These are phyloP conservation scores for Stenogyne calaminthoides DNA, from an alignment of 305 asterid genomes.

Conservation along the genomic window DNA sequence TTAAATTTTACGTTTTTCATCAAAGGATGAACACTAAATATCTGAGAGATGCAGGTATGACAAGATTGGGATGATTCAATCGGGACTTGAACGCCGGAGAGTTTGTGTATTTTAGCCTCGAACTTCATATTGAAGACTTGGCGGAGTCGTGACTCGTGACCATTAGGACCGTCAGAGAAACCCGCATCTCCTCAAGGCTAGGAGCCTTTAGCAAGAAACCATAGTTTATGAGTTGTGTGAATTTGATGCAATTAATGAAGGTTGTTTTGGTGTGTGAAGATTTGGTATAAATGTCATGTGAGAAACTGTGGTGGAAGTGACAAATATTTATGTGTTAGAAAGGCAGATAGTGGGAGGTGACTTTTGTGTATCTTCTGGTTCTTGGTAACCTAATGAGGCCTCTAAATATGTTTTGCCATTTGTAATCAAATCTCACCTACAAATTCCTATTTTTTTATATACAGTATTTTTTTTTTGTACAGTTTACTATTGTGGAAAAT, in stretches of 20 bases:
- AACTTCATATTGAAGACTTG: slow-evolving; percentile 61
- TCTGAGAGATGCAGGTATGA: background rate
- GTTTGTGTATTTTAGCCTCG: slow-evolving; percentile 64
- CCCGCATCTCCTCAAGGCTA: slow-evolving; percentile 73
- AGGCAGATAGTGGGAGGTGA: slow-evolving; percentile 62
- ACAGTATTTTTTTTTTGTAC: background rate
- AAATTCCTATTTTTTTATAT: background rate
- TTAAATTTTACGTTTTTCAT: background rate
- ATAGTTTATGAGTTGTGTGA: slow-evolving; percentile 23
- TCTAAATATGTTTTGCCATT: slow-evolving; percentile 22
- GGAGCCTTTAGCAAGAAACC: slow-evolving; percentile 63
- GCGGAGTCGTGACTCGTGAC: slow-evolving; percentile 67
- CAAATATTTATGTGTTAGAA: slow-evolving; percentile 42
- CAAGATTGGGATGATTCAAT: background rate
- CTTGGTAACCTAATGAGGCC: slow-evolving; percentile 82
- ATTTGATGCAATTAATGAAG: background rate
- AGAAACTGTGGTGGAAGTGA: background rate
- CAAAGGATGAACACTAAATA: background rate
- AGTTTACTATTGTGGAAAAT: background rate
- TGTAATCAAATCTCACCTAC: background rate
- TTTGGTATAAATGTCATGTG: slow-evolving; percentile 11
- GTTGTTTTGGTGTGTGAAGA: background rate
- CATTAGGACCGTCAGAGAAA: slow-evolving; percentile 57
- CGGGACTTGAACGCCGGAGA: slow-evolving; percentile 72
- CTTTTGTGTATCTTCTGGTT: slow-evolving; percentile 42